Evolutionary conservation across 2,329 filamentous ascomycete genomes (phyloP), one percentile per base, ranked within the genome.

Genomic region (Aschersonia sp.): DNA sequence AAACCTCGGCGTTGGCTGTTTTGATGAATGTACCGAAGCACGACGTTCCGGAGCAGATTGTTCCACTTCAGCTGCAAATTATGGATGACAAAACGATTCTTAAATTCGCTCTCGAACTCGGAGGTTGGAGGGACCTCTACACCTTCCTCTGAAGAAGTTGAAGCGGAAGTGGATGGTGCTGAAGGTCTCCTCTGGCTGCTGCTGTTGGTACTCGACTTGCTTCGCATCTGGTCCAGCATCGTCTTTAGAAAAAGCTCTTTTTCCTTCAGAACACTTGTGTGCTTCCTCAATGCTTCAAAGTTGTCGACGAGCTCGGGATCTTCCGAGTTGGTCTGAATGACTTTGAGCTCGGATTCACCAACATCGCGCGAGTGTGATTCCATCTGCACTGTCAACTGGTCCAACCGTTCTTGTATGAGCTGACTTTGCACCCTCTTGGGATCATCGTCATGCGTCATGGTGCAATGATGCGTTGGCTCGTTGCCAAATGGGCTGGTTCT

Each of bases 1-100:
- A 98, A 97, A 46, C 92, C 94, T 55, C 92, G 81, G 46, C 92
- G 79, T 65, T 98, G 94, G 61, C 89, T 88, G 58, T 94, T 92
- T 69, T 98, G 92, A 60, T 98, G 92, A 52, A 92, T 94, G 62
- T 98, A 98, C 30, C 92, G 86, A 41, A 98, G 76, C 45, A 98
- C 92, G 57, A 95, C 95, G 59, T 98, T 97, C 50, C 92, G 81
- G 39, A 98, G 68, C 9, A 89, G 79, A 57, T 98, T 98, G 68
- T 95, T 97, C 92, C 92, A 98, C 64, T 98, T 98, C 49, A 98
- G 70, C 59, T 98, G 92, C 61, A 94, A 78, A 57, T 98, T 98
- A 70, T 98, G 92, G 46, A 98, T 84, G 56, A 97, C 90, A 68
- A 98, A 98, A 2, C 92, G 84, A 59, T 98, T 98, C 62, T 94